phyloP scores from a whole-genome alignment of 257 asterid genomes.

The Nicotiana benthamiana region DNA sequence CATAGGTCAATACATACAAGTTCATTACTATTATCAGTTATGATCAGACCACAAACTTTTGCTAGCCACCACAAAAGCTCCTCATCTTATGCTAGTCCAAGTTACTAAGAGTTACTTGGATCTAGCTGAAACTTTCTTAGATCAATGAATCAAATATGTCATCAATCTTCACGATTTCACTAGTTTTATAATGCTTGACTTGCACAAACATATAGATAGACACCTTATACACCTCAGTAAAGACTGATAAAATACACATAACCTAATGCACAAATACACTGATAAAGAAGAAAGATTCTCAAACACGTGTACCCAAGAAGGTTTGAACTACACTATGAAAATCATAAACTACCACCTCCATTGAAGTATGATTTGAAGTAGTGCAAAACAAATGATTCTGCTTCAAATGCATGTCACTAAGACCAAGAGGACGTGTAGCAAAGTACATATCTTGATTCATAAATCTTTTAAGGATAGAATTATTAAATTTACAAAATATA shows the following conservation, averaged over 20 bases:
- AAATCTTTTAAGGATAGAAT: too few species aligned
- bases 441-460: too few species aligned
- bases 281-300: background rate
- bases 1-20: background rate
- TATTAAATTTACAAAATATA: too few species aligned
- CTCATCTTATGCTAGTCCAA: background rate
- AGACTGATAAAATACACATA: background rate
- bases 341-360: background rate
- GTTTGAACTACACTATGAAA: background rate
- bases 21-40: slow-evolving; percentile 1
- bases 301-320: background rate
- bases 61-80: background rate
- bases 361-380: background rate
- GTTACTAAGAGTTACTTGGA: background rate
- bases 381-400: background rate
- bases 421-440: background rate
- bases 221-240: background rate
- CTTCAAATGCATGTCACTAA: background rate
- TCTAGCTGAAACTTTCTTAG: background rate
- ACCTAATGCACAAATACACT: background rate
- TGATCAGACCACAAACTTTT: background rate
- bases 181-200: background rate
- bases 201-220: background rate
- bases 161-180: background rate
- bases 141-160: background rate